Conservation (phyloP, 176 grass and related monocot genomes). For the Olyra latifolia region DNA sequence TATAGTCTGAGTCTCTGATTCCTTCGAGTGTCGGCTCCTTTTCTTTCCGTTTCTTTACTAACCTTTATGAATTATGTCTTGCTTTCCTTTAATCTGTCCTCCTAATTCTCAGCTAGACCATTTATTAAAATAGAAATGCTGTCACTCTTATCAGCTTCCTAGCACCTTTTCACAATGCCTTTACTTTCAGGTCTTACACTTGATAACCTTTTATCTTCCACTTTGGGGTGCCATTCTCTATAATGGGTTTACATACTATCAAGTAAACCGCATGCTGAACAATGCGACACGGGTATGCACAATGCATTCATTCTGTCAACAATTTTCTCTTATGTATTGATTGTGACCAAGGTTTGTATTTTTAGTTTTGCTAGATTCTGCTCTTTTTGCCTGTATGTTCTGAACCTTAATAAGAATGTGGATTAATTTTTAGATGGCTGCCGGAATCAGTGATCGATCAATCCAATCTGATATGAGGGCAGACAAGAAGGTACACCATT, state of each 20-base stretch:
- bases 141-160: not conserved
- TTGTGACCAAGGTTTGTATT: not conserved
- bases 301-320: constrained; percentile 13
- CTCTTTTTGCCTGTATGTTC: constrained; percentile 16
- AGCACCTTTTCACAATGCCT: constrained; percentile 2
- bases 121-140: not conserved
- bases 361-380: constrained; percentile 21
- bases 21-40: not conserved
- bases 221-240: constrained; percentile 98
- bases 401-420: constrained; percentile 25
- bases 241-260: constrained; percentile 92
- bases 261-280: constrained; percentile 92
- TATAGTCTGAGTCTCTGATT: not conserved
- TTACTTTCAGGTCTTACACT: constrained; percentile 65
- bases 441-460: constrained; percentile 77
- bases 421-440: constrained; percentile 78
- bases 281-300: constrained; percentile 76
- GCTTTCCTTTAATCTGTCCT: not conserved
- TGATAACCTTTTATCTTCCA: constrained; percentile 94
- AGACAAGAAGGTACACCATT: constrained; percentile 66
- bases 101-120: not conserved
- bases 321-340: constrained; percentile 21
- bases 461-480: constrained; percentile 71
- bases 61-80: not conserved
- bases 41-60: not conserved